A percentile compares a stretch with the other conserved stretches of the same genome.
Conservation (phyloP, 306 rosid species). For the Clitoria ternatea region DNA sequence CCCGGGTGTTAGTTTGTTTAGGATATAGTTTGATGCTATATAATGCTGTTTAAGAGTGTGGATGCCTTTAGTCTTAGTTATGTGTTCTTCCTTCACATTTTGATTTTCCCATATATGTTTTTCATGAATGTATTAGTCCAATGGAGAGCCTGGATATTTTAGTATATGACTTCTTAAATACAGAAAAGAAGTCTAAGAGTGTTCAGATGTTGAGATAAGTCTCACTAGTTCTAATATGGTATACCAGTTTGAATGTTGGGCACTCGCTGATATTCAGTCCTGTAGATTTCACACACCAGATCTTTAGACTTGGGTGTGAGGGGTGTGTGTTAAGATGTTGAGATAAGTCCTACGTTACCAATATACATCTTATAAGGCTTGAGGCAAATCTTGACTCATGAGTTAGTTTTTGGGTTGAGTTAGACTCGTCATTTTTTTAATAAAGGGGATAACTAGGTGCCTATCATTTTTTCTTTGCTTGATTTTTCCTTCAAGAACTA, state of each 20-base stretch:
- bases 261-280: too few species aligned
- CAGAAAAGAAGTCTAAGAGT: not conserved
- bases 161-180: not conserved
- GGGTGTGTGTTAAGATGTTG: too few species aligned
- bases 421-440: too few species aligned
- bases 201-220: too few species aligned
- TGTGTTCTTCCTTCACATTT: not conserved
- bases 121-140: not conserved
- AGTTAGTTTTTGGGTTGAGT: too few species aligned
- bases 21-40: not conserved
- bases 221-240: too few species aligned
- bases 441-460: not conserved
- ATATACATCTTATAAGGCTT: too few species aligned
- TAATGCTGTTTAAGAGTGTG: not conserved
- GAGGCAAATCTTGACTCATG: too few species aligned
- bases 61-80: not conserved
- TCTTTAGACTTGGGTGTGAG: too few species aligned
- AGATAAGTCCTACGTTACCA: too few species aligned
- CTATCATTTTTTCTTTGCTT: not conserved
- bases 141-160: not conserved
- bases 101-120: not conserved
- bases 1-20: not conserved
- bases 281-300: too few species aligned
- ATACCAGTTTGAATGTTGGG: too few species aligned
- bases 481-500: not conserved